Base-by-base conservation (phyloP, 164 flowering plant genomes). In the Saururus chinensis region DNA sequence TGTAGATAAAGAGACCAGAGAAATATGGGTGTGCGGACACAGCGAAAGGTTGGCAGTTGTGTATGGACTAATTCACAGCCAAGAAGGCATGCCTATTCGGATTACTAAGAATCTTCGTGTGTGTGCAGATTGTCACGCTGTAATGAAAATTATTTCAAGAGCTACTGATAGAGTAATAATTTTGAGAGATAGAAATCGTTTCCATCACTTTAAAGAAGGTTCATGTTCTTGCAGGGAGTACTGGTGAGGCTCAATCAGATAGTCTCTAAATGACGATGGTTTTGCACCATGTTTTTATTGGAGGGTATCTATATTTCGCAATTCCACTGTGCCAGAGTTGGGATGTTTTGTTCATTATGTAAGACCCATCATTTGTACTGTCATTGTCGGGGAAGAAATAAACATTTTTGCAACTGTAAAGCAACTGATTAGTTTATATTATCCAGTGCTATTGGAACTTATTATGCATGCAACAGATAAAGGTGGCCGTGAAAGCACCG, bases 41-140 rank as follows among this genome's bases (percentile, higher is more conserved):
- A 61, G 64, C 23, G 56, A 61, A n/a, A 61, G 56, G 41, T 21
- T 61, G 56, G 56, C 64, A 1, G 23, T 61, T 14, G 45, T 52
- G 22, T 51, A 23, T 61, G 64, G 64, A 21, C 16, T 61, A 8
- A 25, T 51, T 24, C 56, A 61, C 37, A 61, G 55, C 19, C 55
- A 37, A 41, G n/a, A 48, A 8, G 56, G 55, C 14, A 51, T 61
- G 45, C 64, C 56, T 8, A 61, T 61, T 49, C 17, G 64, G 23
- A 51, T 61, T n/a, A 51, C 64, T 20, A 61, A 61, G 64, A 61
- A 51, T 30, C 54, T 51, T 4, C 37, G 45, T 19, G 56, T 61
- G 9, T 61, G 64, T 35, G 21, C 51, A 54, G 64, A 61, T 35
- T 61, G 64, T 4, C 64, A 61, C 19, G 13, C 40, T 25, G 64